Evolutionary conservation across 768 basidiomycete species (phyloP), one percentile per base, ranked within the genome.

Genomic region (Imleria badia): DNA sequence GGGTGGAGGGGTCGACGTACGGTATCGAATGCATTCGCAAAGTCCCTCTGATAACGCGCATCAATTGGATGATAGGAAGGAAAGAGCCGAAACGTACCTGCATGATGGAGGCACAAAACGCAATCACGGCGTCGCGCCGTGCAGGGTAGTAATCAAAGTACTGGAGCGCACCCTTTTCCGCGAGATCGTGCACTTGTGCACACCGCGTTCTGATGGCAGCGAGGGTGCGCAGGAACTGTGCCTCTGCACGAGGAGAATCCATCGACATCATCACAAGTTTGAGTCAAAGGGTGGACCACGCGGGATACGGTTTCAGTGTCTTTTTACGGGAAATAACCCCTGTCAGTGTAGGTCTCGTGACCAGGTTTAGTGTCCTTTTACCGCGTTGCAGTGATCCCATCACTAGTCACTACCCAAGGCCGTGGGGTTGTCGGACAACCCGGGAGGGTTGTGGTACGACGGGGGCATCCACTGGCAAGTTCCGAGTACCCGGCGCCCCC

Each of bases 201-300:
- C 94, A 98, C 40, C 92, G 81, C 62, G 94, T 87, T 43, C 96
- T 83, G 62, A 98, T 93, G n/a, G 94, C 83, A 15, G 91, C 89
- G 4, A 97, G 78, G 0, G 91, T 93, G 31, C 88, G 86, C 41
- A 97, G 82, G 66, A 94, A 95, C 6, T 72, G 74, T 23, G 85
- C 83, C 36, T 58, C 63, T 38, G 42, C 58, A 46, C 43, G 60
- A 42, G 62, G 53, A 33, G 59, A 53, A 42, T 64, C 48, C 26
- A 26, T n/a, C n/a, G n/a, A n/a, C n/a, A n/a, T n/a, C n/a, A n/a
- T 26, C 26, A 26, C 26, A 4, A 26, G 26, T 26, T 26, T 26
- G 26, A 26, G 26, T 26, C 26, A 26, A 26, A 26, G 26, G 26
- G 26, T 26, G 6, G 26, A 31, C 9, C 51, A 52, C 51, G 59